These are phyloP conservation scores for Candida silvatica DNA, from an alignment of 805 yeast species.

Conservation along the genomic window DNA sequence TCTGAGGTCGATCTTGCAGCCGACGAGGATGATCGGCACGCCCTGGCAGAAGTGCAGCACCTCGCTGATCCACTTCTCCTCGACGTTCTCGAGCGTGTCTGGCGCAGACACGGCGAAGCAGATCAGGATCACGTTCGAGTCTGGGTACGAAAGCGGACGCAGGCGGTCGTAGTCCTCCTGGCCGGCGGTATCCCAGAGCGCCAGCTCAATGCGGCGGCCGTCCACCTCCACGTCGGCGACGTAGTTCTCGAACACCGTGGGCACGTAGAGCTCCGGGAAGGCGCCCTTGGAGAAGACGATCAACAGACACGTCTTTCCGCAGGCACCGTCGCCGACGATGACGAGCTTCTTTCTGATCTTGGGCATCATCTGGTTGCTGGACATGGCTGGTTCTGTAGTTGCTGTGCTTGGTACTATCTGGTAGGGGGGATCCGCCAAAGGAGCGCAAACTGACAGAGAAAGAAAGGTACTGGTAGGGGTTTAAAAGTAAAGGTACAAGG, in stretches of 20 bases:
- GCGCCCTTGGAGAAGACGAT: constrained; percentile 82
- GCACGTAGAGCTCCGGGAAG: constrained; percentile 91
- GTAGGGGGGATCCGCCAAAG: not conserved
- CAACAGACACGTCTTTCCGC: constrained; percentile 90
- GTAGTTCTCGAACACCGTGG: constrained; percentile 95
- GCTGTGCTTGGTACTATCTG: not conserved
- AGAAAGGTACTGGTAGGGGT: not conserved
- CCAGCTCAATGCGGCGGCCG: constrained; percentile 87
- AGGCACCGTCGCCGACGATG: constrained; percentile 96
- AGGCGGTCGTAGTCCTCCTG: constrained; percentile 96
- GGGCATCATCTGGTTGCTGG: constrained; percentile 13
- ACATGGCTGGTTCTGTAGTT: not conserved
- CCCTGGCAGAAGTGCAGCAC: constrained; percentile 91
- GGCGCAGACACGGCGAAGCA: constrained; percentile 90
- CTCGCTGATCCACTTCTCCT: constrained; percentile 94
- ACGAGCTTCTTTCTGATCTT: constrained; percentile 74
- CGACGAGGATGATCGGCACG: constrained; percentile 86
- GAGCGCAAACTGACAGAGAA: not conserved
- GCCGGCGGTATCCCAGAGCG: constrained; percentile 98
- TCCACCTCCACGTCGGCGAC: constrained; percentile 93
- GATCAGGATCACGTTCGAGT: constrained; percentile 82
- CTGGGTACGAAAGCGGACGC: constrained; percentile 88
- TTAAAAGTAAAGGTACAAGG: not conserved
- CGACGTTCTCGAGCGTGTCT: constrained; percentile 87
- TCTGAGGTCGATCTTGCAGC: constrained; percentile 86